Base-by-base conservation (phyloP, 2,329 filamentous ascomycete species). In the Sporothrix brasiliensis region DNA sequence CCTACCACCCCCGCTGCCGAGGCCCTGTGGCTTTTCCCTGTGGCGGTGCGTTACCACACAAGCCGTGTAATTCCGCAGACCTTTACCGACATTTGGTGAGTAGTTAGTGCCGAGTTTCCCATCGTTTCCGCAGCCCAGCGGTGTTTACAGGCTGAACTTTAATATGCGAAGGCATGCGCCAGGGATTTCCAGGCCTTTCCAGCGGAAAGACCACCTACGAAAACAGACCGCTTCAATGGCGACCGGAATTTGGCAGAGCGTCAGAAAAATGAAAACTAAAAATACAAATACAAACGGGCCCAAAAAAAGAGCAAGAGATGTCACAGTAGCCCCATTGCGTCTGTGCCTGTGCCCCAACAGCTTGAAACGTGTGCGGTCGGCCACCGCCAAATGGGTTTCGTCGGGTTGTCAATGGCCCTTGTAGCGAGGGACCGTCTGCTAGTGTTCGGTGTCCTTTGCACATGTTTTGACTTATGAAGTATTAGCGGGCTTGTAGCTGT, bases 31-130 rank as follows among this genome's bases (percentile, higher is more conserved):
- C 67, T 67, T 30, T 21, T 2, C 19, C 49, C 10, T 65, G 69
- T 69, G 68, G 68, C 68, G 34, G 58, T 66, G 68, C 68, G 16
- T 16, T 13, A 14, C 68, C 21, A 19, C 11, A 16, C 44, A 67
- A 63, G 61, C 71, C 71, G 71, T 72, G 66, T 60, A 63, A 69
- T 72, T 69, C 71, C 71, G 71, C 39, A 30, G 27, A 2, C 47
- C 34, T 72, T 69, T 70, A 65, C 68, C 71, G 68, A 70, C 65
- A 27, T 70, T 69, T 69, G 53, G 70, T 52, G 5, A 5, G 24
- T n/a, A 24, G 14, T 9, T 19, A 30, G 52, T 47, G 49, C 53
- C 39, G 61, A 67, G 69, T 41, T 70, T 67, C 60, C 39, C 49
- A 39, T 63, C 34, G 49, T 19, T 65, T 63, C 52, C 47, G 63